Percentiles rank a stretch among this genome's conserved stretches.
These are phyloP conservation scores for Thielaviopsis euricoi DNA, from an alignment of 2,329 filamentous ascomycete species.

Conservation along the genomic window DNA sequence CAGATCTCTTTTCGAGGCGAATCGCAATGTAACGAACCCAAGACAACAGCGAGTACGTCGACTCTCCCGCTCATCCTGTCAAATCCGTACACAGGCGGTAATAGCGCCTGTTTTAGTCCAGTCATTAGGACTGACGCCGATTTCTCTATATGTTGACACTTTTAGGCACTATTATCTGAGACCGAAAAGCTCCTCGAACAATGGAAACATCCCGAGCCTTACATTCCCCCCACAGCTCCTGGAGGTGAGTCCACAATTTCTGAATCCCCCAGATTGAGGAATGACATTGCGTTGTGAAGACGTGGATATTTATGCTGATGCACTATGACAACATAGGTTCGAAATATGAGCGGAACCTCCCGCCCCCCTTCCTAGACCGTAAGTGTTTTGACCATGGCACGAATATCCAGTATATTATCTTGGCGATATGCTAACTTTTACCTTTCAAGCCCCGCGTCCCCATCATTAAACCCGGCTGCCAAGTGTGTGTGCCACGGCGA, in stretches of 20 bases:
- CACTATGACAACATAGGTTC: constrained; percentile 43
- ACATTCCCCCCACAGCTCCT: constrained; percentile 73
- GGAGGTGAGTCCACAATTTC: constrained; percentile 47
- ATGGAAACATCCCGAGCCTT: constrained; percentile 98
- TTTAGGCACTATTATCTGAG: constrained; percentile 65
- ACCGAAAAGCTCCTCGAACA: constrained; percentile 75
- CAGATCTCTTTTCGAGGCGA: constrained; percentile 85
- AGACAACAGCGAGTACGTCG: constrained; percentile 63
- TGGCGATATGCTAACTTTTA: neutral
- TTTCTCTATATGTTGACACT: neutral
- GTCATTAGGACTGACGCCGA: neutral
- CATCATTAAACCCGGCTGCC: neutral
- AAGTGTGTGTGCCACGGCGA: neutral
- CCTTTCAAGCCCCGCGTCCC: neutral
- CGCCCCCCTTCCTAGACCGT: constrained; percentile 66
- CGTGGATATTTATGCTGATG: neutral
- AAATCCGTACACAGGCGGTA: too few relatives aligned
- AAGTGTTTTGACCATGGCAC: constrained; percentile 35
- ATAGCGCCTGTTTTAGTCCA: too few relatives aligned
- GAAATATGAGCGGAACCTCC: constrained; percentile 90
- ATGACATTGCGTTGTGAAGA: too few relatives aligned
- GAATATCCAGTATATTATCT: too few relatives aligned
- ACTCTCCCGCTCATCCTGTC: neutral
- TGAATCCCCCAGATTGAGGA: neutral
- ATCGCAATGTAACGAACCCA: constrained; percentile 68